These are phyloP conservation scores for Cynara cardunculus DNA, from an alignment of 129 eudicot genomes.

Conservation along the genomic window DNA sequence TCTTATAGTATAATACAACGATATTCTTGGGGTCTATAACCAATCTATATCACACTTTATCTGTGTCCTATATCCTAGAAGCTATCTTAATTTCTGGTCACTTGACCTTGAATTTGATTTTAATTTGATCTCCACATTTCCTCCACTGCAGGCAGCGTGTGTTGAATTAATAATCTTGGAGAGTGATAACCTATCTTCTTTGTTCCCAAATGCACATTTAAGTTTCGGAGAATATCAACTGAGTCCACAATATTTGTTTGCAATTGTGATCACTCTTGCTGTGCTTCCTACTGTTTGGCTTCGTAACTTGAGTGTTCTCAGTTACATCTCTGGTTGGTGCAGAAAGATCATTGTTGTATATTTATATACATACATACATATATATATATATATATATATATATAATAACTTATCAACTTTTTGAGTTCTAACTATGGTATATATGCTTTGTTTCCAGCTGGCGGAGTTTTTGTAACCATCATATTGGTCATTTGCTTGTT, in stretches of 20 bases:
- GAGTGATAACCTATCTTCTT: slow-evolving; percentile 78
- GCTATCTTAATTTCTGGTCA: not conserved
- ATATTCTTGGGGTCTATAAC: not conserved
- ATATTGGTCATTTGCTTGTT: slow-evolving; percentile 61
- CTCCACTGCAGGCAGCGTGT: slow-evolving; percentile 66
- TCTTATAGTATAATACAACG: not conserved
- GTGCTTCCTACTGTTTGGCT: slow-evolving; percentile 93
- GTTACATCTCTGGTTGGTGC: slow-evolving; percentile 77
- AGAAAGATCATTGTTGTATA: not conserved
- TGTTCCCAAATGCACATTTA: slow-evolving; percentile 77
- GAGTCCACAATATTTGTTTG: slow-evolving; percentile 60
- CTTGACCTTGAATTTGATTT: not conserved
- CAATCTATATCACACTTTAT: not conserved
- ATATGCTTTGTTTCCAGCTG: slow-evolving; percentile 46
- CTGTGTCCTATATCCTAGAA: not conserved
- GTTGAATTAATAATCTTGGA: slow-evolving; percentile 87
- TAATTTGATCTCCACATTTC: not conserved
- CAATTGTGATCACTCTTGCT: slow-evolving; percentile 46
- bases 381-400: too few relatives aligned
- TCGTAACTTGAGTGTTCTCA: slow-evolving; percentile 74
- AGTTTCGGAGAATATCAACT: slow-evolving; percentile 40
- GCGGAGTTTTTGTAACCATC: slow-evolving; percentile 83
- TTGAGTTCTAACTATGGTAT: not conserved
- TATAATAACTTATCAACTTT: not conserved
- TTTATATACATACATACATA: too few relatives aligned